These are phyloP conservation scores for Saccharomycopsis crataegensis DNA, from an alignment of 1,139 yeast species.

Conservation along the genomic window DNA sequence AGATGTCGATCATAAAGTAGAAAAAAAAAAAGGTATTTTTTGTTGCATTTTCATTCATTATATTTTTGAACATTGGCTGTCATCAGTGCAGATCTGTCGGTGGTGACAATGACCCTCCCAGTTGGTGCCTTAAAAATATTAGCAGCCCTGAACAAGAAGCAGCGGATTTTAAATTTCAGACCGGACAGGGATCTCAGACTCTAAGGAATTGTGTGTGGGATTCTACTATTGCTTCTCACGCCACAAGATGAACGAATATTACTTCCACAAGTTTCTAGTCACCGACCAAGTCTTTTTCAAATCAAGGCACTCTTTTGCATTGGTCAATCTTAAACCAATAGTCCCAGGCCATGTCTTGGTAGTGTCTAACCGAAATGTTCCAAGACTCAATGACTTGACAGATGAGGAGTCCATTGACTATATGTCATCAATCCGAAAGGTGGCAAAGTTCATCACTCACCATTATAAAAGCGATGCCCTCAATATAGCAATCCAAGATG, in stretches of 20 bases:
- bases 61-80: no score
- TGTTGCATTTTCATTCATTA: no score
- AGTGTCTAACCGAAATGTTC: constrained; percentile 68
- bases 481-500: constrained; percentile 91
- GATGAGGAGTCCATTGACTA: constrained; percentile 71
- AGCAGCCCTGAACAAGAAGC: no score
- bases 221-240: no score
- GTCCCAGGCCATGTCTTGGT: constrained; percentile 82
- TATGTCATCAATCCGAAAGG: constrained; percentile 65
- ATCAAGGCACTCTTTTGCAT: constrained; percentile 59
- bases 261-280: constrained; percentile 51
- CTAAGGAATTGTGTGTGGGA: no score
- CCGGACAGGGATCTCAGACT: no score
- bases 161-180: no score
- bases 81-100: no score
- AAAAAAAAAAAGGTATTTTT: no score
- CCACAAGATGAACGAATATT: constrained; percentile 9
- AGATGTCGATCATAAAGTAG: no score
- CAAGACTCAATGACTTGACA: constrained; percentile 59
- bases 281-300: constrained; percentile 55
- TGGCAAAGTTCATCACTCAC: constrained; percentile 57
- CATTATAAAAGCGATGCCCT: constrained; percentile 71
- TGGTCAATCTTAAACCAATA: constrained; percentile 84
- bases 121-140: no score
- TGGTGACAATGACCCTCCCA: no score